Evolutionary conservation across 805 yeast genomes (phyloP), one percentile per base, ranked within the genome.

Genomic region (Spathaspora hagerdaliae): DNA sequence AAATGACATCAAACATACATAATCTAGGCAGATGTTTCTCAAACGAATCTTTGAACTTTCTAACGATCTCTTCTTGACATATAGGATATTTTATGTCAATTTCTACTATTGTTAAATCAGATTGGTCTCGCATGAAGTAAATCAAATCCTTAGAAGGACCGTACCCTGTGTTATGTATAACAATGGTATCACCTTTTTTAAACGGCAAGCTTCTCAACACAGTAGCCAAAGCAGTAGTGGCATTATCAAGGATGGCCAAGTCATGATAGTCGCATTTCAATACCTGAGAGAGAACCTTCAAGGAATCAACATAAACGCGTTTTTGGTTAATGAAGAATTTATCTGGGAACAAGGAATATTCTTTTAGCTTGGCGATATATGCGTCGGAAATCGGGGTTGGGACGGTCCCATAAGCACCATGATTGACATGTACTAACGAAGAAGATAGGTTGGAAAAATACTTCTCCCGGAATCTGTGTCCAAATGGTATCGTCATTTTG

Each of bases 191-290:
- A 15, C 78, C 80, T 40, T 67, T 61, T 13, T 64, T 39, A 51
- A 80, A 77, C 7, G 80, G 80, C 31, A 66, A 68, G 35, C 82
- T 75, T 47, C 87, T 61, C 46, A 83, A 65, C 1, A 83, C 72
- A 0, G 79, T 64, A 57, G 82, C 82, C 39, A 78, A 73, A 3
- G 80, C 87, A 4, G 75, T 61, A 3, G 87, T 80, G 5, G 89
- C 85, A 56, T 83, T 83, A 8, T 69, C 58, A 2, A 77, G 78
- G 31, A 83, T 60, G 0, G 79, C 87, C 39, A 82, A 51, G 54
- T 74, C 71, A 38, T 65, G 64, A 43, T 64, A 62, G 41, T 75
- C 77, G 43, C 78, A 67, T 31, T 76, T 72, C 29, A 83, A 56
- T 12, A 79, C 42, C 27, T 50, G 51, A 3, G 71, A 59, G 2